Evolutionary conservation across 371 early-diverging fungal genomes (phyloP).

Genomic region (Apophysomyces variabilis): DNA sequence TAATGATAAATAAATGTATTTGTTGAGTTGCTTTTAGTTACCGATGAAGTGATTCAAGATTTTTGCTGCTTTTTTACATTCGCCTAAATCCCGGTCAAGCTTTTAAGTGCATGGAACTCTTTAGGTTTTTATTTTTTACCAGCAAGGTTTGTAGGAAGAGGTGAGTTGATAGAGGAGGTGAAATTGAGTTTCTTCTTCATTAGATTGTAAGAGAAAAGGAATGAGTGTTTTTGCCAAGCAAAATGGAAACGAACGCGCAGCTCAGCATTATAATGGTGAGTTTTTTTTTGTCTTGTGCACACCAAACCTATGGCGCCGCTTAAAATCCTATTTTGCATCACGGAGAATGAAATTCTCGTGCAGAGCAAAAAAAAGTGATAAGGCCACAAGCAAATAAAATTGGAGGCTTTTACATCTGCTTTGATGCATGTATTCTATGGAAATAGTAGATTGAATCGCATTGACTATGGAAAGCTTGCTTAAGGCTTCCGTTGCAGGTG

Average conservation of each 20-base stretch:
- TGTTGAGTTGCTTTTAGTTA: slow-evolving; percentile 17
- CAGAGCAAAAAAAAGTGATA: no score
- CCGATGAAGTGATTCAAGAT: slow-evolving; percentile 80
- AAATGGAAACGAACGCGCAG: background rate
- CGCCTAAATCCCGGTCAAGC: slow-evolving; percentile 40
- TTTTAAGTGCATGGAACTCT: background rate
- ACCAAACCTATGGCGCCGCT: no score
- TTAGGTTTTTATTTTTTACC: slow-evolving; percentile 7
- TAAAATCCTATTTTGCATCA: no score
- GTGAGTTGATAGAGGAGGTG: slow-evolving; percentile 19
- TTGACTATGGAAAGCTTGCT: no score
- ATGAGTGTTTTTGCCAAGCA: background rate
- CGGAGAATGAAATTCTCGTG: no score
- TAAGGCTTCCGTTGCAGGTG: no score
- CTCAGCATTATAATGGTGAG: background rate
- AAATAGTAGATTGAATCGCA: no score
- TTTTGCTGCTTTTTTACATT: slow-evolving; percentile 79
- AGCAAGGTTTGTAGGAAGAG: slow-evolving; percentile 22
- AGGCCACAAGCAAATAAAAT: no score
- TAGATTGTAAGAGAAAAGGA: background rate
- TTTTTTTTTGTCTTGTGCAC: no score
- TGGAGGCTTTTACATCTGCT: no score
- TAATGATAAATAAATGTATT: no score
- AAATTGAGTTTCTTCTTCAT: slow-evolving; percentile 8
- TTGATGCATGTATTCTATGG: no score